Evolutionary conservation across 129 eudicot species (phyloP).

Genomic region (Lactuca sativa): DNA sequence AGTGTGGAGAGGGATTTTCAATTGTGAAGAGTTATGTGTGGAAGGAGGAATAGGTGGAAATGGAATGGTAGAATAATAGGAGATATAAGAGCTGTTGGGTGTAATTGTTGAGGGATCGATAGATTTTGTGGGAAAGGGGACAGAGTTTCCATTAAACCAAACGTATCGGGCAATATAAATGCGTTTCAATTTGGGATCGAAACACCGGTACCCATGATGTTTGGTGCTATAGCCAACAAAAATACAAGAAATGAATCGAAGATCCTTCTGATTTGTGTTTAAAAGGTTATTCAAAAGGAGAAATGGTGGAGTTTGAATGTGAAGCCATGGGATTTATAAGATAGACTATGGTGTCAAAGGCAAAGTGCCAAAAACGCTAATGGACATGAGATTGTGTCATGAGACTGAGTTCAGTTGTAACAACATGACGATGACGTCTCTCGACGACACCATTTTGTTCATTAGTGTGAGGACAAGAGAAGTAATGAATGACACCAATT

Average conservation of each 20-base stretch:
- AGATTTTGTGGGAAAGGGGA: neutral
- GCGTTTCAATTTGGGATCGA: neutral
- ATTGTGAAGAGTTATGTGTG: no score
- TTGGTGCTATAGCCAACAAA: neutral
- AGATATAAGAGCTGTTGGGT: no score
- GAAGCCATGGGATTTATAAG: neutral
- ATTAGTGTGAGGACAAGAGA: neutral
- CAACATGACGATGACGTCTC: neutral
- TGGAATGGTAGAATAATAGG: no score
- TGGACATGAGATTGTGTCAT: neutral
- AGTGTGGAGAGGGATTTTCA: no score
- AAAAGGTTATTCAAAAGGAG: neutral
- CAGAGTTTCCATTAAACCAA: neutral
- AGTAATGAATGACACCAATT: neutral
- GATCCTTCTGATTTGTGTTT: neutral
- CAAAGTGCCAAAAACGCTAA: neutral
- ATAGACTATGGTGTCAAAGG: neutral
- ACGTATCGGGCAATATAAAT: neutral
- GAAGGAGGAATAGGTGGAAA: no score
- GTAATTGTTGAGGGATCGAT: no score
- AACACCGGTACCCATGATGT: neutral
- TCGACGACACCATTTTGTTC: neutral
- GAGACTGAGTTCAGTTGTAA: no score
- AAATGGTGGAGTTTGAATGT: neutral
- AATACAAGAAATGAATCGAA: neutral